These are phyloP conservation scores for Pythium grandisporangium DNA, from an alignment of 352 stramenopile species.

Conservation along the genomic window DNA sequence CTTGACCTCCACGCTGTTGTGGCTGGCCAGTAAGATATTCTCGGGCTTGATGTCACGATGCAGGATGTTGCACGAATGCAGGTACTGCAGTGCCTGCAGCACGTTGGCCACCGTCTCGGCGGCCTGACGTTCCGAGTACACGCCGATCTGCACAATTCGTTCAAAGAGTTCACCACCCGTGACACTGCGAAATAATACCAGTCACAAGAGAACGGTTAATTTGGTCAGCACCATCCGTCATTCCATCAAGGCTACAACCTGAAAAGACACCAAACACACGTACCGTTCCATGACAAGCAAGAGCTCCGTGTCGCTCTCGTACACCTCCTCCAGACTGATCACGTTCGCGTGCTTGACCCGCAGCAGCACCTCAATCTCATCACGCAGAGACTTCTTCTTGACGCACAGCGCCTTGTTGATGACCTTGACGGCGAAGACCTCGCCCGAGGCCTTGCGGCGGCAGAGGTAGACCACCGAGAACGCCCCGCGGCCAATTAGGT, in stretches of 20 bases:
- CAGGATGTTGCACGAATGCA: constrained; percentile 77
- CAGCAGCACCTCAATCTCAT: constrained; percentile 82
- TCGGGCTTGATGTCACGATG: constrained; percentile 81
- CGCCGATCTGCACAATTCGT: constrained; percentile 68
- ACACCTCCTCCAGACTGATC: constrained; percentile 81
- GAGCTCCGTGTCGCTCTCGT: constrained; percentile 82
- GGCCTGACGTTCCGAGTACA: constrained; percentile 77
- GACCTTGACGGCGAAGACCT: constrained; percentile 82
- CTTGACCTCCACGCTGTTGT: constrained; percentile 69
- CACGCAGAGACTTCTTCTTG: constrained; percentile 81
- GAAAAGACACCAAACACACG: not conserved
- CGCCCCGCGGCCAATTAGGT: constrained; percentile 70
- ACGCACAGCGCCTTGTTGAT: constrained; percentile 85
- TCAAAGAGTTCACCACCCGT: constrained; percentile 81
- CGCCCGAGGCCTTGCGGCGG: constrained; percentile 65
- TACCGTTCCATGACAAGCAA: constrained; percentile 84
- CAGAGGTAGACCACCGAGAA: constrained; percentile 85
- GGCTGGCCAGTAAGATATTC: constrained; percentile 70
- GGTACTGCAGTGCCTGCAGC: constrained; percentile 56
- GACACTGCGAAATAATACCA: constrained; percentile 23
- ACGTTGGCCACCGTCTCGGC: constrained; percentile 69
- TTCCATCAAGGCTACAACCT: not conserved
- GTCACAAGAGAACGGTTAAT: too few relatives aligned
- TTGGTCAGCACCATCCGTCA: not conserved
- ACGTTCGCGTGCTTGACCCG: constrained; percentile 84